phyloP scores from a whole-genome alignment of 208 protist genomes.

The Trypanosoma platydactyli region DNA sequence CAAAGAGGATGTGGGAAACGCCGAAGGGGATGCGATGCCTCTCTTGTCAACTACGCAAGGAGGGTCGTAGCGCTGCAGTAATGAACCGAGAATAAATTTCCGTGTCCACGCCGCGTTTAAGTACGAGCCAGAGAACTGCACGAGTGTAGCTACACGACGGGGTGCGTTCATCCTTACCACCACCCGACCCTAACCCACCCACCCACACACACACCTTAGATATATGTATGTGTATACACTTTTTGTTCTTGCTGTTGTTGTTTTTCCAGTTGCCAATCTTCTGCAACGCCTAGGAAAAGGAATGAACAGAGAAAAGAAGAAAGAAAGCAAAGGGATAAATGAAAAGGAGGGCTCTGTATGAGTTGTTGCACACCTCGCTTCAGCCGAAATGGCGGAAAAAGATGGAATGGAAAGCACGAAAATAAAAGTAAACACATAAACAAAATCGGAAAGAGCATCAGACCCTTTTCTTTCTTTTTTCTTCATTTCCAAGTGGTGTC shows the following conservation, averaged over 20 bases:
- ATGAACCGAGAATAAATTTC: constrained; percentile 74
- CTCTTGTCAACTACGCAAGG: background rate
- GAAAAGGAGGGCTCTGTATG: background rate
- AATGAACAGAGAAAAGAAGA: constrained; percentile 18
- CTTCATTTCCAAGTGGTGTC: background rate
- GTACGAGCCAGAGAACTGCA: constrained; percentile 73
- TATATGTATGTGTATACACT: background rate
- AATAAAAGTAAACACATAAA: no score
- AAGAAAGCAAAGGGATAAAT: constrained; percentile 4
- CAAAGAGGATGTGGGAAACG: background rate
- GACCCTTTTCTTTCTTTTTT: background rate
- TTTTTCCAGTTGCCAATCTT: no score
- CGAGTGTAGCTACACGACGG: constrained; percentile 18
- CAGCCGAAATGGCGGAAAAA: constrained; percentile 8
- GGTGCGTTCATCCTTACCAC: constrained; percentile 10
- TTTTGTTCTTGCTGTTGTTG: no score
- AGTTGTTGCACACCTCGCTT: background rate
- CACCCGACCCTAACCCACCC: no score
- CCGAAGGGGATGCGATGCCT: background rate
- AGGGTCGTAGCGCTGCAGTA: constrained; percentile 73
- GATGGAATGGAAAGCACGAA: background rate
- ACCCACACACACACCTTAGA: background rate
- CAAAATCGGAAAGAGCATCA: no score
- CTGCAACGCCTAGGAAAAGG: background rate
- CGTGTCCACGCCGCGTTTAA: constrained; percentile 61